Percentiles rank a stretch among this genome's conserved stretches.
phyloP scores from a whole-genome alignment of 2,329 filamentous ascomycete genomes.

The Fusarium citri region DNA sequence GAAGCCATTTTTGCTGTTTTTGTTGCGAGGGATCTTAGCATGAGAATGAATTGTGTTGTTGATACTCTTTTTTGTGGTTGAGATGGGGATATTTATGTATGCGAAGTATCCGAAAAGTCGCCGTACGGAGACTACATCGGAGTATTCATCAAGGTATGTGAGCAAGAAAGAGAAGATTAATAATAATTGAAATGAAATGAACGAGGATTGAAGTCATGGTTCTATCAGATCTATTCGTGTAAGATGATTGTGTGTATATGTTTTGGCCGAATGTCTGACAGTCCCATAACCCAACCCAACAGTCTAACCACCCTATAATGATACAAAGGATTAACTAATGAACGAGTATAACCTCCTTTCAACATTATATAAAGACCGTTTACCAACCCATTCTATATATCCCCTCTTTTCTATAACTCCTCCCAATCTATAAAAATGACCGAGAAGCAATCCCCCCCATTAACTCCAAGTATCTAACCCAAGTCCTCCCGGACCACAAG shows the following conservation, averaged over 20 bases:
- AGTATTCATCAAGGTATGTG: slow-evolving; percentile 3
- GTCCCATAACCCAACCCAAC: neutral
- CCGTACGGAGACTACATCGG: slow-evolving; percentile 32
- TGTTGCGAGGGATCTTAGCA: neutral
- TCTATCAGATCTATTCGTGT: neutral
- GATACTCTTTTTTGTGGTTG: neutral
- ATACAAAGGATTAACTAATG: slow-evolving; percentile 1
- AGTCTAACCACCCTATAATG: slow-evolving; percentile 8
- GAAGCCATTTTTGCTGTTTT: slow-evolving; percentile 22
- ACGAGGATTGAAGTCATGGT: rapidly evolving
- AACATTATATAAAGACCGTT: slow-evolving; percentile 1
- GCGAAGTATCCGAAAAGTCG: slow-evolving; percentile 39
- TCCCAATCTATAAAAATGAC: slow-evolving; percentile 23
- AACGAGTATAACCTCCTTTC: neutral
- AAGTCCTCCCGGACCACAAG: neutral
- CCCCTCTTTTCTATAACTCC: slow-evolving; percentile 8
- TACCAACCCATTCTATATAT: neutral
- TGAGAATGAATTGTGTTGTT: neutral
- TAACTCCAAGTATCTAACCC: slow-evolving; percentile 11
- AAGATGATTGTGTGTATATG: neutral
- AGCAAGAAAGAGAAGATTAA: neutral
- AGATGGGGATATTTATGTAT: slow-evolving; percentile 1
- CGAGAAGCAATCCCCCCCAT: neutral
- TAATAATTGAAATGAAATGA: rapidly evolving
- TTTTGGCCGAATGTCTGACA: neutral